phyloP scores from a whole-genome alignment of 2,329 filamentous ascomycete genomes.

The Microdochium paspali region DNA sequence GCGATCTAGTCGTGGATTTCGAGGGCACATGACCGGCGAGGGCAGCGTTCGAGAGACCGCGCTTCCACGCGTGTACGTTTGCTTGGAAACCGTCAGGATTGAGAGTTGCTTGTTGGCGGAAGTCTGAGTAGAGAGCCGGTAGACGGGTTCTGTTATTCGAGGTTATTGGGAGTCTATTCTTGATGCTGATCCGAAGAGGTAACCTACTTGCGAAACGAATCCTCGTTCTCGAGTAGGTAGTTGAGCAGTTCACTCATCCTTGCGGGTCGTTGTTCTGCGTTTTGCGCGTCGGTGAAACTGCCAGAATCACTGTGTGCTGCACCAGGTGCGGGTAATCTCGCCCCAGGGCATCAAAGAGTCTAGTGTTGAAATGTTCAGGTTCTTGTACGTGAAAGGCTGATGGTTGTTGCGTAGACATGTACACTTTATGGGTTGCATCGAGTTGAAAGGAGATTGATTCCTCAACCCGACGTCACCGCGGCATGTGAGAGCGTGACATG shows the following conservation, averaged over 20 bases:
- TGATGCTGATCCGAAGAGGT: not conserved
- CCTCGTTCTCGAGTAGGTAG: constrained; percentile 52
- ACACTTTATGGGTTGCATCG: not conserved
- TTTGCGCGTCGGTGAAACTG: no score
- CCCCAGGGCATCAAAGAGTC: no score
- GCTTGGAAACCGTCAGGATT: constrained; percentile 82
- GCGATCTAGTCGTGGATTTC: constrained; percentile 29
- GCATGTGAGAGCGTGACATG: not conserved
- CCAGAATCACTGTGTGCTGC: no score
- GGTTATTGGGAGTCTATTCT: constrained; percentile 7
- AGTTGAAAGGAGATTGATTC: not conserved
- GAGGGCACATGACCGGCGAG: constrained; percentile 45
- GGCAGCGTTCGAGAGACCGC: constrained; percentile 60
- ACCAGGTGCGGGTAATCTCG: no score
- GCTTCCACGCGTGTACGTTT: constrained; percentile 72
- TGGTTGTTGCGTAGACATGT: no score
- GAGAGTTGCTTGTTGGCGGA: constrained; percentile 59
- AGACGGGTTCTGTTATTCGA: constrained; percentile 53
- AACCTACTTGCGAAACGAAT: constrained; percentile 48
- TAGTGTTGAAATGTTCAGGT: no score
- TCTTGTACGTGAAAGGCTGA: no score
- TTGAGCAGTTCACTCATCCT: constrained; percentile 60
- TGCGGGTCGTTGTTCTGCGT: constrained; percentile 1
- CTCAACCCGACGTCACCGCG: not conserved
- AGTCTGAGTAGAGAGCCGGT: constrained; percentile 83